Evolutionary conservation across 2,329 filamentous ascomycete species (phyloP), one percentile per base, ranked within the genome.

Genomic region (Raffaelea arxii): DNA sequence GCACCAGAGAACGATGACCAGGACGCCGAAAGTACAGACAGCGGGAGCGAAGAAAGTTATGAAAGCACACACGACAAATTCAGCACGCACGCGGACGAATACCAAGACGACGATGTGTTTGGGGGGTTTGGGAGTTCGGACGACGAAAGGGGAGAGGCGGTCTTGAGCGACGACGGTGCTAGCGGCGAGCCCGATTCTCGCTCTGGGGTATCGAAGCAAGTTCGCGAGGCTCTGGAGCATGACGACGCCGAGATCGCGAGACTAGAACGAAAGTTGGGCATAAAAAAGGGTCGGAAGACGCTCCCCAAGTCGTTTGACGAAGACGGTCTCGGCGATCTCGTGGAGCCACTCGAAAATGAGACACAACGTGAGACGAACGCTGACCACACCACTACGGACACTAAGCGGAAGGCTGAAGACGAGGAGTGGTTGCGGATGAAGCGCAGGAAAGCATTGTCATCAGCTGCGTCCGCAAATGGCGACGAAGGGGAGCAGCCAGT

Each of bases 161-260:
- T 56, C 46, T 47, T 60, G 36, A 57, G 54, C 41, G 43, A 54
- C 61, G 40, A 25, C 6, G 11, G 14, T 3, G 4, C 12, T 4
- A 25, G 27, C 19, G 39, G 11, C 12, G 22, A 10, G 7, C 19
- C 21, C 9, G 9, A 23, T 19, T 6, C 52, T 41, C n/a, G 48
- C 16, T 30, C 50, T 10, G 51, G 54, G 11, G 18, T 58, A 2
- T 62, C 66, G 6, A 65, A 60, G 41, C 53, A 53, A 19, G 59
- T 80, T n/a, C 78, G 74, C 58, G 75, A 82, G 4, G 79, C 77
- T 54, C 68, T 96, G 4, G 81, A 78, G 1, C 72, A 86, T 51
- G 91, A 98, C 49, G 89, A 97, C 58, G 86, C 81, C 2, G 88
- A 95, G 55, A 97, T 98, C 55, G 82, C 84, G 19, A 81, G 81